Conservation (phyloP, 495 filamentous ascomycete genomes). For the Penicillium argentinense region DNA sequence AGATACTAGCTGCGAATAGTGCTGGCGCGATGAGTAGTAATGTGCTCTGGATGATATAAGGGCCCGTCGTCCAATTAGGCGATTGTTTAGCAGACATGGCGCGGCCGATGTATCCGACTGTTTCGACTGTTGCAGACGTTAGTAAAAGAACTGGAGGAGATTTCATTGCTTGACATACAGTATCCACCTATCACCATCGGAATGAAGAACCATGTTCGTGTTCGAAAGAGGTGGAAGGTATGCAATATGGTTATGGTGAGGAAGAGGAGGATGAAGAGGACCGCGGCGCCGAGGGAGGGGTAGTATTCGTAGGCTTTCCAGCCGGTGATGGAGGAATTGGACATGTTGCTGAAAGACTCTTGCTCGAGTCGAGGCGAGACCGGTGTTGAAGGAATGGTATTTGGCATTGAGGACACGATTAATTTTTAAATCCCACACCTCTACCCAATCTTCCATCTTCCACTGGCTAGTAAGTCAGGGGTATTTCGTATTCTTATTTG, state of each 20-base stretch:
- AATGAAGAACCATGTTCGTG: conserved; percentile 30
- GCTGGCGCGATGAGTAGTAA: conserved; percentile 50
- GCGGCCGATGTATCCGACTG: conserved; percentile 39
- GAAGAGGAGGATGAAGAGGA: conserved; percentile 27
- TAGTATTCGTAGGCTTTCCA: conserved; percentile 20
- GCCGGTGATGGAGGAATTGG: background rate
- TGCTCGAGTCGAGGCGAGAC: no score
- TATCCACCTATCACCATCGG: conserved; percentile 28
- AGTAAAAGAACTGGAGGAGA: no score
- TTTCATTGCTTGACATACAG: conserved; percentile 23
- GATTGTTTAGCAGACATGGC: conserved; percentile 19
- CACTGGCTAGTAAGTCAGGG: no score
- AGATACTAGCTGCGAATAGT: conserved; percentile 55
- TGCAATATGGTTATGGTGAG: conserved; percentile 13
- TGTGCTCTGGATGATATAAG: conserved; percentile 48
- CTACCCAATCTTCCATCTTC: no score
- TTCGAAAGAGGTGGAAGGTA: conserved; percentile 15
- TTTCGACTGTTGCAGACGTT: conserved; percentile 38
- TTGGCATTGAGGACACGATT: no score
- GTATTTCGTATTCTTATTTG: no score
- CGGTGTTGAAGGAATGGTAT: no score
- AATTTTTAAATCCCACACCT: no score
- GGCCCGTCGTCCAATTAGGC: conserved; percentile 25
- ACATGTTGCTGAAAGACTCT: background rate
- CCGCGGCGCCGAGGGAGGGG: conserved; percentile 19